Percentiles rank a stretch among this genome's conserved stretches.
phyloP scores from a whole-genome alignment of 2,329 filamentous ascomycete genomes.

The Chaetomiaceae sp. region DNA sequence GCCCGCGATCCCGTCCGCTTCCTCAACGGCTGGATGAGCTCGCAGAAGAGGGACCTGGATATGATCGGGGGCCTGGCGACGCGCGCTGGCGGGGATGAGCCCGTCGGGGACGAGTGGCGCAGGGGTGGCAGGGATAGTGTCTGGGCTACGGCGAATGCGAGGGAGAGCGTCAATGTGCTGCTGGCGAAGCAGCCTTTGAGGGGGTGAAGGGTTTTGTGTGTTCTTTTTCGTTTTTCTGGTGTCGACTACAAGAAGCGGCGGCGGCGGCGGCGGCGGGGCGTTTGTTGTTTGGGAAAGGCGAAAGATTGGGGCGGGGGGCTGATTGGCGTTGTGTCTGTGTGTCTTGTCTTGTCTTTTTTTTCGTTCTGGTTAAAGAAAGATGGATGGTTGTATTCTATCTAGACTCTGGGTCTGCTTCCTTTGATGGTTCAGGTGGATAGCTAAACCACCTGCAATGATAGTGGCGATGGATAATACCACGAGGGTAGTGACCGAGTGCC shows the following conservation, averaged over 20 bases:
- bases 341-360: background rate
- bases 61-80: conserved; percentile 79
- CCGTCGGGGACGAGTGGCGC: conserved; percentile 63
- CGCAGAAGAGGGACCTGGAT: conserved; percentile 85
- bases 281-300: background rate
- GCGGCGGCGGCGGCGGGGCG: too few relatives aligned
- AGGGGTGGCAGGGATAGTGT: conserved; percentile 51
- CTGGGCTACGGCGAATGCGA: conserved; percentile 54
- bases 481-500: too few relatives aligned
- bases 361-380: background rate
- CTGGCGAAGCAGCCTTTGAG: conserved; percentile 45
- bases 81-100: conserved; percentile 54
- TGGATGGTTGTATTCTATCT: too few relatives aligned
- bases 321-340: background rate
- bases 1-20: conserved; percentile 79
- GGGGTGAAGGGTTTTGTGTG: background rate
- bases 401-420: too few relatives aligned
- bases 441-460: too few relatives aligned
- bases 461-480: too few relatives aligned
- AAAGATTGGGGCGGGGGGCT: background rate
- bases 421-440: too few relatives aligned
- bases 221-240: too few relatives aligned
- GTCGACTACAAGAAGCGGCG: too few relatives aligned
- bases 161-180: conserved; percentile 59
- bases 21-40: conserved; percentile 80